A percentile compares a stretch with the other conserved stretches of the same genome.
phyloP scores from a whole-genome alignment of 495 filamentous ascomycete genomes.

The Neurospora sp. region DNA sequence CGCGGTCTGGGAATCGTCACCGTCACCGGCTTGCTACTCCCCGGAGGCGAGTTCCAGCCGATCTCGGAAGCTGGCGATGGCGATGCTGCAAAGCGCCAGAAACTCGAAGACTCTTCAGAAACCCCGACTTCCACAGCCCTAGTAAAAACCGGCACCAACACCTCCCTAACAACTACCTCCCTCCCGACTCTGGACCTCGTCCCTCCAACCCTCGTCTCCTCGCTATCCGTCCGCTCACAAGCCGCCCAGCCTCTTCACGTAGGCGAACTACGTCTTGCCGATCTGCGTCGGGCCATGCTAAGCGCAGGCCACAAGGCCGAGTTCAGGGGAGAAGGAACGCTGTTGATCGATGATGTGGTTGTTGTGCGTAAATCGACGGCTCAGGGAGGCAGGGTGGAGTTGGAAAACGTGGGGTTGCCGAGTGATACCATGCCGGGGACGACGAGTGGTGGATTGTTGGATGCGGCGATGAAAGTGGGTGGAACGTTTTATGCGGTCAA shows the following conservation, averaged over 20 bases:
- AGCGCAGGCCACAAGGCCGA: constrained; percentile 76
- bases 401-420: constrained; percentile 62
- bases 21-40: constrained; percentile 54
- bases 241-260: constrained; percentile 86
- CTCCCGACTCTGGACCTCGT: constrained; percentile 68
- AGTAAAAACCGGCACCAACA: background rate
- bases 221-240: constrained; percentile 57
- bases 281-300: constrained; percentile 76
- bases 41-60: constrained; percentile 33
- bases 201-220: constrained; percentile 63
- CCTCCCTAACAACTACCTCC: background rate
- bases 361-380: constrained; percentile 81
- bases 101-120: constrained; percentile 8
- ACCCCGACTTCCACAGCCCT: background rate
- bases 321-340: constrained; percentile 85
- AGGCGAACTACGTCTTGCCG: constrained; percentile 82
- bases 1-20: constrained; percentile 81
- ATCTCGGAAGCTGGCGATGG: constrained; percentile 41
- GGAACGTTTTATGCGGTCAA: constrained; percentile 24
- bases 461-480: background rate
- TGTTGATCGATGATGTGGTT: constrained; percentile 79
- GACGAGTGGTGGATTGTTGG: background rate
- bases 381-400: constrained; percentile 61
- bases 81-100: constrained; percentile 9
- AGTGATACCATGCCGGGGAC: background rate